Evolutionary conservation across 768 basidiomycete species (phyloP).

Genomic region (Tricholoma furcatifolium): DNA sequence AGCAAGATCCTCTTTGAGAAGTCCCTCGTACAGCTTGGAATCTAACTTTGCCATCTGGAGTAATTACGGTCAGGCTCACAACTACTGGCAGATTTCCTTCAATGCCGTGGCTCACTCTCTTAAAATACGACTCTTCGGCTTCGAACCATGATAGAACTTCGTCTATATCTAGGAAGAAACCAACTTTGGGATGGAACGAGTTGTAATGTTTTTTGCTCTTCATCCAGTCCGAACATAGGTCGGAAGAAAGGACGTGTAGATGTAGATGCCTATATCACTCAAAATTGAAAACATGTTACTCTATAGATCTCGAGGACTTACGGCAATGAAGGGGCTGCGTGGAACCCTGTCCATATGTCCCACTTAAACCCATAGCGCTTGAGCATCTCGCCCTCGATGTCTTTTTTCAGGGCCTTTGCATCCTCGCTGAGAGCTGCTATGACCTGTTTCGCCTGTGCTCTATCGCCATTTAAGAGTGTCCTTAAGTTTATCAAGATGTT

Average conservation of each 20-base stretch:
- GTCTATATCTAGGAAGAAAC: constrained; percentile 78
- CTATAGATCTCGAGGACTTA: constrained; percentile 37
- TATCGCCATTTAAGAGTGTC: constrained; percentile 54
- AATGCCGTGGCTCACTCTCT: constrained; percentile 38
- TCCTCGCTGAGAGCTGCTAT: constrained; percentile 53
- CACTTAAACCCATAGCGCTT: constrained; percentile 72
- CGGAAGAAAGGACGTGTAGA: constrained; percentile 82
- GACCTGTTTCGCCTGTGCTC: constrained; percentile 50
- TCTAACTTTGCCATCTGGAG: constrained; percentile 54
- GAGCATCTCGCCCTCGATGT: constrained; percentile 81
- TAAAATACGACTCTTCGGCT: constrained; percentile 53
- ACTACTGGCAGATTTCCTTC: background rate
- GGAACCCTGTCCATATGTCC: constrained; percentile 81
- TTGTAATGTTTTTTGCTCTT: constrained; percentile 93
- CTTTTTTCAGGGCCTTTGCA: constrained; percentile 51
- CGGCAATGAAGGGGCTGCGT: constrained; percentile 85
- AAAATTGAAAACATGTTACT: background rate
- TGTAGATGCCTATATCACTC: constrained; percentile 64
- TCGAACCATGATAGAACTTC: constrained; percentile 86
- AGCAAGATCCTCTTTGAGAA: constrained; percentile 63
- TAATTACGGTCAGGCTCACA: background rate
- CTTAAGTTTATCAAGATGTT: constrained; percentile 52
- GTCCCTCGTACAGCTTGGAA: constrained; percentile 52
- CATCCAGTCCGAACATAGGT: constrained; percentile 65
- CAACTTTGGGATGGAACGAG: constrained; percentile 80